Conservation (phyloP, 2,329 filamentous ascomycete genomes). For the Alternaria ventricosa region DNA sequence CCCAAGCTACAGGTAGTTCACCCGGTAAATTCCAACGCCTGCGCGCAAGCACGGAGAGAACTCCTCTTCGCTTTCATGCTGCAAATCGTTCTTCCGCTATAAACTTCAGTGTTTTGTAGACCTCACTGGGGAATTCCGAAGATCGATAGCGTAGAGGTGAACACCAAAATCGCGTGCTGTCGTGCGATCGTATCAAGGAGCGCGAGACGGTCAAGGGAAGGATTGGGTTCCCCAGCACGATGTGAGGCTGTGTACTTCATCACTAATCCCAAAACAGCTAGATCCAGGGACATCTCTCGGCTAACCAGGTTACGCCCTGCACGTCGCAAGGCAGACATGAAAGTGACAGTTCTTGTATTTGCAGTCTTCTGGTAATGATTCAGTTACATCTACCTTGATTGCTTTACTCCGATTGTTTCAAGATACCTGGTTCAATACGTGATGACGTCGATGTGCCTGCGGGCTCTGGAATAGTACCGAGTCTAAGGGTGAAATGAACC, state of each 20-base stretch:
- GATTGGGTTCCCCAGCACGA: not conserved
- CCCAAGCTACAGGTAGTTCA: not conserved
- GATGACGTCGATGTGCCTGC: not conserved
- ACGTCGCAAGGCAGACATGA: not conserved
- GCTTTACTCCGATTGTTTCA: too few relatives aligned
- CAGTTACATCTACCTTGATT: too few relatives aligned
- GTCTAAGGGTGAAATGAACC: too few relatives aligned
- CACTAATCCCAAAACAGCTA: not conserved
- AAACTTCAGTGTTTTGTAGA: not conserved
- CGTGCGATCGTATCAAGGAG: too few relatives aligned
- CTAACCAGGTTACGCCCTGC: not conserved
- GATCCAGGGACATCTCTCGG: not conserved
- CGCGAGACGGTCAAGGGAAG: not conserved
- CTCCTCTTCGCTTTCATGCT: not conserved
- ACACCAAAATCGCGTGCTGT: not conserved
- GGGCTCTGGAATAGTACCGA: too few relatives aligned
- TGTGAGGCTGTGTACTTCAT: not conserved
- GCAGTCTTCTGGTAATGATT: too few relatives aligned
- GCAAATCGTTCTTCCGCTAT: not conserved
- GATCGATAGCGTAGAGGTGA: fast-evolving
- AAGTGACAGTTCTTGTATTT: not conserved
- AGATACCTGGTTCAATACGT: too few relatives aligned
- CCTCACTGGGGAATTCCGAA: fast-evolving
- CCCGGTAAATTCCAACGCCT: not conserved
- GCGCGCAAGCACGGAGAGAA: not conserved